Evolutionary conservation across 768 basidiomycete species (phyloP).

Genomic region (Psilocybe tampanensis): DNA sequence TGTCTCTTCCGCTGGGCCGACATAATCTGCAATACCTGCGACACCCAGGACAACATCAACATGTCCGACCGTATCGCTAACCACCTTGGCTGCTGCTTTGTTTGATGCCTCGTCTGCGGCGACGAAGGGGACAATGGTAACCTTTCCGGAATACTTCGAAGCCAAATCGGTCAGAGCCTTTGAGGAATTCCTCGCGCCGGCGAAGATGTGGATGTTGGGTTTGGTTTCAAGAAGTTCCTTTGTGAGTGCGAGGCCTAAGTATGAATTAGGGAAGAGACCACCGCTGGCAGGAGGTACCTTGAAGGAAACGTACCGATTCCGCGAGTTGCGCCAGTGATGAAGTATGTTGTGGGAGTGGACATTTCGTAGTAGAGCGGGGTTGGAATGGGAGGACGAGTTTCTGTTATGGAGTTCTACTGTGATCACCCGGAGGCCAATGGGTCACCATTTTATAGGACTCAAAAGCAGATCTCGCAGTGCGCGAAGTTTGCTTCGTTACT

Average conservation of each 20-base stretch:
- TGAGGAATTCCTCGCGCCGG: not conserved
- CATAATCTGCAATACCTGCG: not conserved
- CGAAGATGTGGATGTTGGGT: not conserved
- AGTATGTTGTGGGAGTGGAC: slow-evolving; percentile 1
- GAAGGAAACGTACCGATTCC: slow-evolving; percentile 1
- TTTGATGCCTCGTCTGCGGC: slow-evolving; percentile 8
- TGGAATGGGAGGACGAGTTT: too few relatives aligned
- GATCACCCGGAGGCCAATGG: too few relatives aligned
- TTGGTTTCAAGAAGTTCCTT: not conserved
- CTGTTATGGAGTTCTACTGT: too few relatives aligned
- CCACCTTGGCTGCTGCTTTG: slow-evolving; percentile 1
- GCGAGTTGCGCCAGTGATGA: slow-evolving; percentile 9
- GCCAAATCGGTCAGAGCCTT: not conserved
- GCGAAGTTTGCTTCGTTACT: too few relatives aligned
- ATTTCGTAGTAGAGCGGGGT: not conserved
- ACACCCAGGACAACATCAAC: not conserved
- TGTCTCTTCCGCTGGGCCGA: not conserved
- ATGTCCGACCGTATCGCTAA: not conserved
- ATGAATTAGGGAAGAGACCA: not conserved
- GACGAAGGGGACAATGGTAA: slow-evolving; percentile 1
- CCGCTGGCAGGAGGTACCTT: not conserved
- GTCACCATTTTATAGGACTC: too few relatives aligned
- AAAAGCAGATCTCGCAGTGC: too few relatives aligned
- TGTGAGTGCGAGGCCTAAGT: not conserved
- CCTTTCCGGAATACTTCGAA: slow-evolving; percentile 1